These are phyloP conservation scores for Micractinium sp. DNA, from an alignment of 139 green algal species.

Conservation along the genomic window DNA sequence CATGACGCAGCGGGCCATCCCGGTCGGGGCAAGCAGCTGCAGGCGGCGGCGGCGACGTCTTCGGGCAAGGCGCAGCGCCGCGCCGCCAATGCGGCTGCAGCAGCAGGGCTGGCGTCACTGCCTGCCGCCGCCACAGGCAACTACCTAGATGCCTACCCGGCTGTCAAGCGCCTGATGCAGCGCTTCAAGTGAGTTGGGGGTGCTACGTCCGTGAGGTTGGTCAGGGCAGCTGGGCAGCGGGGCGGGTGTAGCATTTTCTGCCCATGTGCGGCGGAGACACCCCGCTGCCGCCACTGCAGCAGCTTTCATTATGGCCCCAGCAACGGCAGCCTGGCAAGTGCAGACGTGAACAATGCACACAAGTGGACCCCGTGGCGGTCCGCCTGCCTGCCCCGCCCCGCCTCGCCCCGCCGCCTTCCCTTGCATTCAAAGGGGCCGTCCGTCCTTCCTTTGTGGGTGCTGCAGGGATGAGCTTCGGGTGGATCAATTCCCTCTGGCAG, in stretches of 20 bases:
- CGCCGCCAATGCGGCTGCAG: neutral
- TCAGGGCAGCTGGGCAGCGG: too few species aligned
- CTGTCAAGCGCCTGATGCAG: conserved; percentile 18
- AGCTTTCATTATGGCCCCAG: neutral
- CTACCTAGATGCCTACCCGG: conserved; percentile 8
- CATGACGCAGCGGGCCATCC: neutral
- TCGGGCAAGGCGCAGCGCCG: neutral
- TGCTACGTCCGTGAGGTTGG: neutral
- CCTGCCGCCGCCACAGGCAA: neutral
- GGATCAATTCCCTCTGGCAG: neutral
- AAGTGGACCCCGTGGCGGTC: neutral
- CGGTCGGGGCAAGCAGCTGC: neutral
- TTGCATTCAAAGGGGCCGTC: neutral
- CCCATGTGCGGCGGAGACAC: too few species aligned
- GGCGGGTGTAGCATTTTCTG: neutral
- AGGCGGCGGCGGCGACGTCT: neutral
- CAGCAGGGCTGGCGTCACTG: neutral
- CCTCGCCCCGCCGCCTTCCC: neutral
- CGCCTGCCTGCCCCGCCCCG: neutral
- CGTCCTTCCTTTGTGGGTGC: neutral
- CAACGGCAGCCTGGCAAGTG: too few species aligned
- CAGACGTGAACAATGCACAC: neutral
- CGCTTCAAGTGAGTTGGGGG: conserved; percentile 20
- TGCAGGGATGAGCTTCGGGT: conserved; percentile 2
- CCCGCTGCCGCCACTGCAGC: too few species aligned